Evolutionary conservation across 768 basidiomycete species (phyloP), one percentile per base, ranked within the genome.

Genomic region (Leccinum sublutescens): DNA sequence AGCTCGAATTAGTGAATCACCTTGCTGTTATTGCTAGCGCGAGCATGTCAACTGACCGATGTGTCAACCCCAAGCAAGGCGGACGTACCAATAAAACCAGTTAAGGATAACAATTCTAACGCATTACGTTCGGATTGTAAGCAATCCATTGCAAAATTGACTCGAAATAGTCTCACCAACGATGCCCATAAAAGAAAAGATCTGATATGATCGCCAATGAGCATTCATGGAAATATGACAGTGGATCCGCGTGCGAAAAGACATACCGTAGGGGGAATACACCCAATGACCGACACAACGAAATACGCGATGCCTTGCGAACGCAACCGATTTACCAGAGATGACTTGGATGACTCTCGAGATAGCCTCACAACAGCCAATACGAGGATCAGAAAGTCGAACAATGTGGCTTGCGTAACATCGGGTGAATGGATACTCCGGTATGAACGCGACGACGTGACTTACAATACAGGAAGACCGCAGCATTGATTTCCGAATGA

Each of bases 231-330:
- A 52, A 6, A 31, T 5, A n/a, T 14, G n/a, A 1, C 5, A 27
- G 4, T 40, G n/a, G 5, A 38, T 12, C 5, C 2, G n/a, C 9
- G 17, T 3, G 25, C 15, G 2, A 19, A 19, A 21, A 48, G 4
- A 4, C 53, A 0, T 9, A 64, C 67, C 54, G 53, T 53, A 31
- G 65, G 58, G 5, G 58, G 49, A 17, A 74, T 52, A 25, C 64
- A 70, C 5, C 60, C 47, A 3, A 72, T 3, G 9, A 62, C 58
- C 0, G 53, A 55, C 14, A 72, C 53, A 1, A 48, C 55, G 29
- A 71, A 72, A 34, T 72, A 66, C 14, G 52, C 10, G 8, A 72
- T 6, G 36, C 66, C 66, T 47, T 72, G 72, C 3, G 53, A 29
- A 36, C 49, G 56, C 23, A 72, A 50, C 8, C 52, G 63, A 14